A percentile compares a stretch with the other conserved stretches of the same genome.
phyloP scores from a whole-genome alignment of 176 grass and related monocot species.

The Cocos nucifera region DNA sequence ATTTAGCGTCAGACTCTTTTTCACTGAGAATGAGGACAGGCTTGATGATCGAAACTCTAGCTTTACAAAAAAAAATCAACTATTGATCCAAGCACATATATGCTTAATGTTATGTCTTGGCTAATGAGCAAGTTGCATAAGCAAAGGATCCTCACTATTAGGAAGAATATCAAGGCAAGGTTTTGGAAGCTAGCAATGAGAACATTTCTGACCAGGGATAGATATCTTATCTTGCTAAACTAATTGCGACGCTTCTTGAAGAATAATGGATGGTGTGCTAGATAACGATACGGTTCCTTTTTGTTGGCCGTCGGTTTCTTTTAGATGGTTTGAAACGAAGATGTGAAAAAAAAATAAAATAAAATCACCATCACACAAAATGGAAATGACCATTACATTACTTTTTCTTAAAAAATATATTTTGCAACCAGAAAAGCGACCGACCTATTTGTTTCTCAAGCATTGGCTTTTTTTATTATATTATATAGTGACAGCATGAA shows the following conservation, averaged over 20 bases:
- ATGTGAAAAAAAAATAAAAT: no score
- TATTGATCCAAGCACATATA: constrained; percentile 15
- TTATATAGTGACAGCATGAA: no score
- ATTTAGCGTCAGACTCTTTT: constrained; percentile 31
- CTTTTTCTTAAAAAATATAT: no score
- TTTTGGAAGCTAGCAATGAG: background rate
- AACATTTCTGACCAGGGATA: background rate
- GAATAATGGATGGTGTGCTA: no score
- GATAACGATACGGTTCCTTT: no score
- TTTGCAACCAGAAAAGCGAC: no score
- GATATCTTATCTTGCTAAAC: constrained; percentile 41
- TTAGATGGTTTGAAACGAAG: no score
- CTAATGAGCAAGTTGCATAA: background rate
- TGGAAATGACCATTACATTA: no score
- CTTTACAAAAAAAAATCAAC: constrained; percentile 7
- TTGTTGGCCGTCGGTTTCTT: no score
- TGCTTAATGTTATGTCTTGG: background rate
- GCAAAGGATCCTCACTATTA: constrained; percentile 37
- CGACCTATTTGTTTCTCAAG: no score
- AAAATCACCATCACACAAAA: no score
- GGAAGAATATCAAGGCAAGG: constrained; percentile 40
- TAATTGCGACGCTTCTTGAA: background rate
- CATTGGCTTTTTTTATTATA: no score
- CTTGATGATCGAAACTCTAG: constrained; percentile 11
- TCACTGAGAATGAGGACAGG: background rate